phyloP scores from a whole-genome alignment of 805 yeast genomes.

The Candida ipomoeae region DNA sequence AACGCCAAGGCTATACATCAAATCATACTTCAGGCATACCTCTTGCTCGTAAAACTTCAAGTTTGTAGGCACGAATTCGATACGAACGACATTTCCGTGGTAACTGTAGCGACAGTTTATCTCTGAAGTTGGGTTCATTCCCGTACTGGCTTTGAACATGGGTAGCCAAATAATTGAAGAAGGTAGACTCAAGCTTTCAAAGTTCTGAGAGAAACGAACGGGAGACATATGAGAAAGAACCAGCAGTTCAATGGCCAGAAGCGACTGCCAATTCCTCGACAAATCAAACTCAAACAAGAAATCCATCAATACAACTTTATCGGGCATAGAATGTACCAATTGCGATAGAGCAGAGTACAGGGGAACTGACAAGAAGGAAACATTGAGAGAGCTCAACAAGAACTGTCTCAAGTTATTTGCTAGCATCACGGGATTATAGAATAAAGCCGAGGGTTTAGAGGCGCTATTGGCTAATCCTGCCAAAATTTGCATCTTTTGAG shows the following conservation, averaged over 20 bases:
- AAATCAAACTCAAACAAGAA: neutral
- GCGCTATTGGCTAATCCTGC: neutral
- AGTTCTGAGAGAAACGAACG: neutral
- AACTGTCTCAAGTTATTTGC: slow-evolving; percentile 3
- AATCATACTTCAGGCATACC: slow-evolving; percentile 12
- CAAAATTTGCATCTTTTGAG: neutral
- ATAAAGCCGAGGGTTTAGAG: slow-evolving; percentile 4
- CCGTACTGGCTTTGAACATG: slow-evolving; percentile 10
- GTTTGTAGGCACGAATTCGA: neutral
- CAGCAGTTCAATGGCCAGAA: slow-evolving; percentile 2
- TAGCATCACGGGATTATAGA: slow-evolving; percentile 10
- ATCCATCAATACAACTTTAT: slow-evolving; percentile 6
- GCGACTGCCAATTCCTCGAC: neutral
- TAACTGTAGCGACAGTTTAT: neutral
- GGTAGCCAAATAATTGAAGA: slow-evolving; percentile 20
- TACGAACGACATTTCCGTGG: neutral
- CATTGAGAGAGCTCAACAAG: slow-evolving; percentile 8
- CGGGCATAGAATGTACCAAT: neutral
- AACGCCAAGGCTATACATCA: slow-evolving; percentile 14
- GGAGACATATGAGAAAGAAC: neutral
- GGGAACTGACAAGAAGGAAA: slow-evolving; percentile 9
- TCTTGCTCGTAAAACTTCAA: slow-evolving; percentile 3
- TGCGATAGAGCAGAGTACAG: slow-evolving; percentile 1
- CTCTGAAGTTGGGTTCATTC: slow-evolving; percentile 3
- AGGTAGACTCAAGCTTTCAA: neutral